Base-by-base conservation (phyloP, 1,284 basidiomycete species). In the Meripilus lineatus region DNA sequence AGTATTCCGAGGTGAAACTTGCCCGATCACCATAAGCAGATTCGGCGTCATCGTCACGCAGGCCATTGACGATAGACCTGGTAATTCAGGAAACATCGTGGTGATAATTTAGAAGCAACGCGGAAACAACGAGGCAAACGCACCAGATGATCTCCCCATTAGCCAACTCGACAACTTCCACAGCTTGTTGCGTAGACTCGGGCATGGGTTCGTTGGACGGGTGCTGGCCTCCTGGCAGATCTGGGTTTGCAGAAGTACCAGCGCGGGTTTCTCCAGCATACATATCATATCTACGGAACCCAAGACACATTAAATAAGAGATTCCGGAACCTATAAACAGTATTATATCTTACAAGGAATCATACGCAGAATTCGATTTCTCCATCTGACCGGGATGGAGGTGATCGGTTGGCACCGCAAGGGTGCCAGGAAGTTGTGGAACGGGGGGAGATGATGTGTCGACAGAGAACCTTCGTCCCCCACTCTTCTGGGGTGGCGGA, bases 121-220 rank as follows among this genome's bases (percentile, higher is more conserved):
- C 41, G 32, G n/a, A n/a, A 30, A 30, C 8, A n/a, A 30, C 37
- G 45, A 33, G 24, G 40, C 43, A 32, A 22, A 65, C 70, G 40
- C 47, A 86, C 87, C 87, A 91, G 46, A 90, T 81, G 13, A 84
- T 86, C 61, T 90, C 81, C 20, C 87, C 87, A 58, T 88, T 89
- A 11, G 84, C 84, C 56, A 89, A 67, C 57, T 90, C 84, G 39
- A 90, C 72, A 26, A 90, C 72, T 63, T 90, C 86, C 22, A 90
- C 67, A 3, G 80, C 87, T 45, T 81, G 42, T 5, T 18, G 75
- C 3, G 73, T 77, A 42, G 76, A 61, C 49, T 79, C 79, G 37
- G 69, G 48, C 40, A 59, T 50, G 39, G 64, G 38, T 18, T 56
- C 59, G 13, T 45, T 42, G 35, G 54, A 22, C 3, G 18, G 54